Evolutionary conservation across 768 basidiomycete genomes (phyloP), one percentile per base, ranked within the genome.

Genomic region (Holtermannia corniformis): DNA sequence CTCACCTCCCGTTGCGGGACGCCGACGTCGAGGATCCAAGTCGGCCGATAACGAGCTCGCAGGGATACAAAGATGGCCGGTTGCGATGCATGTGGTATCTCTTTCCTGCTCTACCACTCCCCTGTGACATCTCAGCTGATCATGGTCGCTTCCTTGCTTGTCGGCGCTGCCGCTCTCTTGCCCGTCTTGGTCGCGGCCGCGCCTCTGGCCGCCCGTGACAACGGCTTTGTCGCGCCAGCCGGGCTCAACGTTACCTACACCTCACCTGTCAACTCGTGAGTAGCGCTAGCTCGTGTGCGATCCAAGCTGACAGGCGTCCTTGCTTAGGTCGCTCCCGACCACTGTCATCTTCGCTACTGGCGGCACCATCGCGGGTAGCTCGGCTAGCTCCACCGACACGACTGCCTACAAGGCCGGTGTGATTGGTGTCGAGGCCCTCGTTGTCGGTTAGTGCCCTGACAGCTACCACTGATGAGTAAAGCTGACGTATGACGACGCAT

Each of bases 301-400:
- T n/a, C 32, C 32, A 7, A 7, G 32, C 32, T 37, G 32, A 37
- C 16, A 37, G 10, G 32, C n/a, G n/a, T n/a, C n/a, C n/a, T n/a
- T n/a, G n/a, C n/a, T 37, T 16, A 37, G 32, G 28, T 59, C 59
- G 21, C 47, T 60, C 4, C 59, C 59, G 19, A 54, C 51, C 46
- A 52, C 57, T 13, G 52, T 57, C 47, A 61, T 61, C 44, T 52
- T 61, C 45, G 59, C 59, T 27, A 61, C 59, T 23, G 59, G 59
- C 16, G 59, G 59, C 1, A 61, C 59, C 4, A 61, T 61, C 41
- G 59, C 59, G 14, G 59, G 59, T 3, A 51, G 50, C 1, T 57
- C 56, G 13, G 45, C 59, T 1, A 43, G 46, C 10, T 42, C 56
- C 27, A 47, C 56, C 5, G 52, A 52, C 26, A 54, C 59, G 3